phyloP scores from a whole-genome alignment of 202 grass and related monocot species.

The Tripidium arundinaceum region DNA sequence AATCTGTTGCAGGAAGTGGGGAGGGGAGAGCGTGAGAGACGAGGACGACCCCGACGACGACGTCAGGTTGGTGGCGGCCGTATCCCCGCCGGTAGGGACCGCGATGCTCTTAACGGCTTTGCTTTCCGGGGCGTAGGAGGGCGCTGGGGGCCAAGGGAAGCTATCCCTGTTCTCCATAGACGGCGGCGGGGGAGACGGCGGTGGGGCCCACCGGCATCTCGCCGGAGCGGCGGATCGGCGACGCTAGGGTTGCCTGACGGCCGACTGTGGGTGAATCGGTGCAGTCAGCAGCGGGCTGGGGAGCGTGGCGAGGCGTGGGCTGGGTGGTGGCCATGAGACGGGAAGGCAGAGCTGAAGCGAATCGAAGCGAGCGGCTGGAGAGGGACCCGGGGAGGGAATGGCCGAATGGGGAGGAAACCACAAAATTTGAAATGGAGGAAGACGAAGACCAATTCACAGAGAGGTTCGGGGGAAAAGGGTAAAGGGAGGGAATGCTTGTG shows the following conservation, averaged over 20 bases:
- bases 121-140: background rate
- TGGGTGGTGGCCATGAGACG: slow-evolving; percentile 10
- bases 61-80: slow-evolving; percentile 40
- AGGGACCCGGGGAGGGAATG: background rate
- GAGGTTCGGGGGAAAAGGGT: background rate
- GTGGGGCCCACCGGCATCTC: slow-evolving; percentile 44
- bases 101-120: slow-evolving; percentile 12
- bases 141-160: slow-evolving; percentile 47
- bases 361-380: slow-evolving; percentile 16
- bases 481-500: background rate
- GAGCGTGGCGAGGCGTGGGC: background rate
- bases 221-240: slow-evolving; percentile 27
- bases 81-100: slow-evolving; percentile 31
- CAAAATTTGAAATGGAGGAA: slow-evolving; percentile 46
- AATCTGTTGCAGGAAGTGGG: slow-evolving; percentile 54
- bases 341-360: slow-evolving; percentile 10
- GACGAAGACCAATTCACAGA: background rate
- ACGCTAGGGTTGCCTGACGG: slow-evolving; percentile 39
- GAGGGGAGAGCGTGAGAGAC: slow-evolving; percentile 44
- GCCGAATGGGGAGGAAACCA: slow-evolving; percentile 13
- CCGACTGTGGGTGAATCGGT: background rate
- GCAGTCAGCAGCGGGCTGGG: background rate
- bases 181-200: slow-evolving; percentile 12
- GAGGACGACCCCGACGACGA: slow-evolving; percentile 60
- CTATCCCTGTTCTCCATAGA: slow-evolving; percentile 77